phyloP scores from a whole-genome alignment of 2,329 filamentous ascomycete species.

The Penicillium sp. region DNA sequence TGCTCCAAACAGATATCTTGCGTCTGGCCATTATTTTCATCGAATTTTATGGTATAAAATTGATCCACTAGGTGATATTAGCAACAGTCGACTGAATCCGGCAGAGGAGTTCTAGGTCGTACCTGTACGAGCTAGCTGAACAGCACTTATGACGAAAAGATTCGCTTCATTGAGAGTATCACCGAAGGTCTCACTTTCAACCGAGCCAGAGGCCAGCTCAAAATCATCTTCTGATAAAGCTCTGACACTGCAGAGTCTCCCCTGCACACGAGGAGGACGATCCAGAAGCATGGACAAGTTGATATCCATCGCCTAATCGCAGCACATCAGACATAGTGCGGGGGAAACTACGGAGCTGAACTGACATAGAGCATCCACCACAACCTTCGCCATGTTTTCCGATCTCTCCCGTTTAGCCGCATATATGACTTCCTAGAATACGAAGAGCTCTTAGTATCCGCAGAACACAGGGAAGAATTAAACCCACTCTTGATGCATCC shows the following conservation, averaged over 20 bases:
- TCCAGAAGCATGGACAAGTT: slow-evolving; percentile 26
- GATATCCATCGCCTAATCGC: slow-evolving; percentile 18
- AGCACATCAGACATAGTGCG: background rate
- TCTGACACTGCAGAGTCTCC: slow-evolving; percentile 26
- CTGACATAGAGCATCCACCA: slow-evolving; percentile 26
- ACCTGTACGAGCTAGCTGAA: slow-evolving; percentile 21
- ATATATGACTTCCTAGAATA: slow-evolving; percentile 21
- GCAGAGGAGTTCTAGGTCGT: too few species aligned
- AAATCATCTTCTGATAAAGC: slow-evolving; percentile 24
- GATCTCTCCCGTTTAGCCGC: slow-evolving; percentile 8
- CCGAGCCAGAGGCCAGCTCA: background rate
- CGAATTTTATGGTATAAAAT: slow-evolving; percentile 12
- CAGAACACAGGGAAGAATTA: background rate
- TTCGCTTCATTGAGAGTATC: background rate
- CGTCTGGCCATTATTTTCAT: slow-evolving; percentile 7
- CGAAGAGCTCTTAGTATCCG: background rate
- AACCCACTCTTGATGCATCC: slow-evolving; percentile 30
- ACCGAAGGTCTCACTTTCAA: background rate
- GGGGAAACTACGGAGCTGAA: background rate
- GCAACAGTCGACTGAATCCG: background rate
- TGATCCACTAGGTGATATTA: slow-evolving; percentile 10
- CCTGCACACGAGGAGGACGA: slow-evolving; percentile 28
- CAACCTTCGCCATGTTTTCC: slow-evolving; percentile 21
- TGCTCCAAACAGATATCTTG: slow-evolving; percentile 19
- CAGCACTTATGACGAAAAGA: slow-evolving; percentile 12